Conservation (phyloP, 768 basidiomycete species). For the Sarcomyxa edulis region DNA sequence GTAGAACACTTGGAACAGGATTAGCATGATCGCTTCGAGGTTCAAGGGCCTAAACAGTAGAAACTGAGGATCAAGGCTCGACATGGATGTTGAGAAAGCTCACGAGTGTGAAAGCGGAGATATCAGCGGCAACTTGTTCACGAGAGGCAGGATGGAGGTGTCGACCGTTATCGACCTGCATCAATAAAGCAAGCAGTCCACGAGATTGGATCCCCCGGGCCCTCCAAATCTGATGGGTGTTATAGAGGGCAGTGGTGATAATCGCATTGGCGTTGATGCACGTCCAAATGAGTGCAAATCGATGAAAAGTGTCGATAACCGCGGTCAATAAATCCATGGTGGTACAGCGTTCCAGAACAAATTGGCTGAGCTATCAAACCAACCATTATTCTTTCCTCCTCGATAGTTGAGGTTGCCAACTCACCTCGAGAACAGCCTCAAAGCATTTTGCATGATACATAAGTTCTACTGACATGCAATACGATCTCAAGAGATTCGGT, state of each 20-base stretch:
- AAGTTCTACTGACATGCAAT: conserved; percentile 52
- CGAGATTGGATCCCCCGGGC: conserved; percentile 61
- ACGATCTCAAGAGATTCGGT: conserved; percentile 42
- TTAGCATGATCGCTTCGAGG: conserved; percentile 34
- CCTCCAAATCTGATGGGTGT: conserved; percentile 60
- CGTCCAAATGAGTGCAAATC: conserved; percentile 70
- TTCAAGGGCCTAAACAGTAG: conserved; percentile 37
- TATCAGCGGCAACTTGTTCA: conserved; percentile 55
- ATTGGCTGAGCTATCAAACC: conserved; percentile 41
- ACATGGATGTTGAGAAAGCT: conserved; percentile 14
- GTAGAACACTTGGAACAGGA: conserved; percentile 40
- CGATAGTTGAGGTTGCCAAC: conserved; percentile 11
- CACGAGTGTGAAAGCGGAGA: conserved; percentile 58
- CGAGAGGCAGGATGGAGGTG: conserved; percentile 52
- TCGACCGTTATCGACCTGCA: conserved; percentile 58
- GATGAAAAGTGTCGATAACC: conserved; percentile 67
- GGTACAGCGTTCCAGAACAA: conserved; percentile 46
- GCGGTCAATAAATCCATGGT: conserved; percentile 50
- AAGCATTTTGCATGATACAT: conserved; percentile 62
- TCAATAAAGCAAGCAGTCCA: conserved; percentile 53
- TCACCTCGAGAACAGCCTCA: conserved; percentile 64
- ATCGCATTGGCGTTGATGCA: conserved; percentile 60
- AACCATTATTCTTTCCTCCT: neutral
- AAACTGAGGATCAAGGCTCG: neutral
- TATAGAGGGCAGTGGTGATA: conserved; percentile 56